phyloP scores from a whole-genome alignment of 805 yeast genomes.

The Helenozyma baotianmanensis region DNA sequence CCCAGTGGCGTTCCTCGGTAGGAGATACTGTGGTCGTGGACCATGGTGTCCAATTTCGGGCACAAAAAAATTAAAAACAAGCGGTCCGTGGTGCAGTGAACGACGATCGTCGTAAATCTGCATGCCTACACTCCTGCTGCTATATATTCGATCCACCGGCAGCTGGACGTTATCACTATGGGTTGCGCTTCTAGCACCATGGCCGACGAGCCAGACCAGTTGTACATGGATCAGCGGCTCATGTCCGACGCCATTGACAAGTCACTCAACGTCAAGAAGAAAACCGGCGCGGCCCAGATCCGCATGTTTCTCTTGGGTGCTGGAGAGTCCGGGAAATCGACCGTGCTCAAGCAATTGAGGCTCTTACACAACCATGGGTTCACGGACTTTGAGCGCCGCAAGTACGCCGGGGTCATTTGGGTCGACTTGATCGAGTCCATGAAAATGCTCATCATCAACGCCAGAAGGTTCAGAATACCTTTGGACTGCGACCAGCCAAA shows the following conservation, averaged over 20 bases:
- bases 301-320: conserved; percentile 83
- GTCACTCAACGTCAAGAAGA: conserved; percentile 46
- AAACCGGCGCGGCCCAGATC: conserved; percentile 53
- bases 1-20: no score
- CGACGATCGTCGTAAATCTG: no score
- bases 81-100: no score
- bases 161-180: no score
- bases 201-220: conserved; percentile 41
- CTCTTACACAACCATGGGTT: conserved; percentile 84
- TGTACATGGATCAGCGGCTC: conserved; percentile 43
- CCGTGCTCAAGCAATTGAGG: conserved; percentile 85
- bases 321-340: conserved; percentile 92
- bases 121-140: no score
- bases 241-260: conserved; percentile 65
- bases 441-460: conserved; percentile 71
- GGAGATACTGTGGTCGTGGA: no score
- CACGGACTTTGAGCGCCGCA: conserved; percentile 68
- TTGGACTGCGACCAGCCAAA: conserved; percentile 59
- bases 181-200: conserved; percentile 63
- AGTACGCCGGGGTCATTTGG: conserved; percentile 88
- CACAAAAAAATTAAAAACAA: no score
- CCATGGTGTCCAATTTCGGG: no score
- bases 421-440: conserved; percentile 83
- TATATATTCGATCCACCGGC: no score
- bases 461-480: conserved; percentile 57